These are phyloP conservation scores for Komagataea norvegica DNA, from an alignment of 1,139 yeast genomes.

Conservation along the genomic window DNA sequence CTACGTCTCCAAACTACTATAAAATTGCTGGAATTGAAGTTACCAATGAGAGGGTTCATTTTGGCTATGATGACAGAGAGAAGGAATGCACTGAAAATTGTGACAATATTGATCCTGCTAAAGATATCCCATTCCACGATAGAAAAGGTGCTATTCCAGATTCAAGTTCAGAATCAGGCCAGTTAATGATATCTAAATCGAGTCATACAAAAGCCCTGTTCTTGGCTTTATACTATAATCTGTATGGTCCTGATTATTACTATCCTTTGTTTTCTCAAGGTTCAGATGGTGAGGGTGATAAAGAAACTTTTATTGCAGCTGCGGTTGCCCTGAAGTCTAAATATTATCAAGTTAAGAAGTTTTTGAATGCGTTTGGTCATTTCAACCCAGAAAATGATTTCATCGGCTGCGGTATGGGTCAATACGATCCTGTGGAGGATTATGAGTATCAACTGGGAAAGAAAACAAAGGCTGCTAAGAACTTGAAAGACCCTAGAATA, in stretches of 20 bases:
- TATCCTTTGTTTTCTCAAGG: constrained; percentile 86
- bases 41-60: constrained; percentile 36
- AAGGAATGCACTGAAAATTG: constrained; percentile 13
- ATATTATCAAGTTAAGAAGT: constrained; percentile 64
- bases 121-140: constrained; percentile 57
- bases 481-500: constrained; percentile 35
- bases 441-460: constrained; percentile 29
- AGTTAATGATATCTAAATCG: constrained; percentile 61
- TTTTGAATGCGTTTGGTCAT: constrained; percentile 51
- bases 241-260: constrained; percentile 72
- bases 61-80: constrained; percentile 32
- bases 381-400: constrained; percentile 40
- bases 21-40: constrained; percentile 54
- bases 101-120: constrained; percentile 3
- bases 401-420: constrained; percentile 70
- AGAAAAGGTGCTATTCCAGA: constrained; percentile 71
- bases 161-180: constrained; percentile 81
- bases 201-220: constrained; percentile 61
- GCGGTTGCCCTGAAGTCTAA: constrained; percentile 57
- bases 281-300: constrained; percentile 86
- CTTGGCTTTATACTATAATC: constrained; percentile 69
- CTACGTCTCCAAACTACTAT: constrained; percentile 65
- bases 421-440: constrained; percentile 62
- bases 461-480: constrained; percentile 1
- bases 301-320: constrained; percentile 83